Evolutionary conservation across 805 yeast species (phyloP).

Genomic region (Hermanozyma aechmeae): DNA sequence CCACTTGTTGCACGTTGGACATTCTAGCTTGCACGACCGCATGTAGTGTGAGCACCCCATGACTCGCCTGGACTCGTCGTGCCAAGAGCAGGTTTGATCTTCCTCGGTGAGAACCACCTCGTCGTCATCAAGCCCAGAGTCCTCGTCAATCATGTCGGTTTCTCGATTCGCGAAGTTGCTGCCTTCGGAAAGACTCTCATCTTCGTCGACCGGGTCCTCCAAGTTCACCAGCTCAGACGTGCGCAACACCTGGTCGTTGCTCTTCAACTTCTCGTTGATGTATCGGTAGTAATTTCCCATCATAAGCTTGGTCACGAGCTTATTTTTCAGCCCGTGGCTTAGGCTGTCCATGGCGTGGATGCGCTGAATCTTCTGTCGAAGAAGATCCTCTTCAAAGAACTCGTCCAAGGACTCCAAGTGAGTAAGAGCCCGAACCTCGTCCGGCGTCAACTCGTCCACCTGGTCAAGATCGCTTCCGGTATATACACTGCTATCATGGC

Average conservation of each 20-base stretch:
- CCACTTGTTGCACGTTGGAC: slow-evolving; percentile 69
- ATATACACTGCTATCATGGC: slow-evolving; percentile 6
- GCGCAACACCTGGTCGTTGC: slow-evolving; percentile 1
- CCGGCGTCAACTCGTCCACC: slow-evolving; percentile 28
- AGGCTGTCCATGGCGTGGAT: slow-evolving; percentile 31
- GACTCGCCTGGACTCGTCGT: slow-evolving; percentile 28
- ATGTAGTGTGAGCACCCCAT: slow-evolving; percentile 81
- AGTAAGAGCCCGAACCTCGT: slow-evolving; percentile 26
- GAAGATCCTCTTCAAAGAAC: slow-evolving; percentile 25
- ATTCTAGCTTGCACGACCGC: slow-evolving; percentile 75
- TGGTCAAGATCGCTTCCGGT: slow-evolving; percentile 9
- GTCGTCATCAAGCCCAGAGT: too few relatives aligned
- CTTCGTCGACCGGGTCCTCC: slow-evolving; percentile 1
- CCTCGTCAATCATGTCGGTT: slow-evolving; percentile 5
- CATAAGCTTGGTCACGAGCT: slow-evolving; percentile 55
- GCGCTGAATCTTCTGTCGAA: slow-evolving; percentile 41
- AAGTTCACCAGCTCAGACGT: background rate
- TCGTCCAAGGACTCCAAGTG: slow-evolving; percentile 27
- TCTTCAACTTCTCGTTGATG: slow-evolving; percentile 19
- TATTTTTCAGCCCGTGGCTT: slow-evolving; percentile 35
- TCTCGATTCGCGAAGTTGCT: too few relatives aligned
- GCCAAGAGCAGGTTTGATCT: slow-evolving; percentile 42
- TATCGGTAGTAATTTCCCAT: slow-evolving; percentile 56
- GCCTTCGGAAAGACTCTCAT: too few relatives aligned
- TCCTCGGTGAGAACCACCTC: slow-evolving; percentile 38